phyloP scores from a whole-genome alignment of 2,329 filamentous ascomycete species.

The Stagonosporopsis rhizophila region DNA sequence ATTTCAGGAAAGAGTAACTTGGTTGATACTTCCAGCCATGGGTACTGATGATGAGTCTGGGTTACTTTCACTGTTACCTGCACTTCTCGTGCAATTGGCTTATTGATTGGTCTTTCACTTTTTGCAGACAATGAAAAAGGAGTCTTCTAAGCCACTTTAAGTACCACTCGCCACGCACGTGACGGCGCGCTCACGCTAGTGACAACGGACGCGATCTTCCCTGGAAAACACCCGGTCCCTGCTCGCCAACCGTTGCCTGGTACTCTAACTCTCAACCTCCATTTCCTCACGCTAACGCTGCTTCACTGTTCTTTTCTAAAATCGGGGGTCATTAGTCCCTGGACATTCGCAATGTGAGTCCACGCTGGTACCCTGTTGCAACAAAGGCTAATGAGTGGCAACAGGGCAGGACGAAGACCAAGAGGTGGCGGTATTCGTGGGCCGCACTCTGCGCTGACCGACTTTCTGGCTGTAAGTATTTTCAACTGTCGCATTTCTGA shows the following conservation, averaged over 20 bases:
- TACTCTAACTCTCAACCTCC: slow-evolving; percentile 2
- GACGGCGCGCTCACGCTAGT: slow-evolving; percentile 28
- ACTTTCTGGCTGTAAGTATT: slow-evolving; percentile 67
- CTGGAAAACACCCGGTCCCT: slow-evolving; percentile 15
- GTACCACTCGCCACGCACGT: slow-evolving; percentile 43
- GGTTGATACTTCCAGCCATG: not conserved
- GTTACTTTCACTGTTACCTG: not conserved
- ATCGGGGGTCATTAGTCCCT: not conserved
- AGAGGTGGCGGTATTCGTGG: slow-evolving; percentile 59
- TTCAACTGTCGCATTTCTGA: not conserved
- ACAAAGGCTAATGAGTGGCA: slow-evolving; percentile 30
- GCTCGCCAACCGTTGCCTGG: slow-evolving; percentile 7
- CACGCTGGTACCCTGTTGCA: not conserved
- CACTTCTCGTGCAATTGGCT: not conserved
- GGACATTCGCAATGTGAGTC: slow-evolving; percentile 26
- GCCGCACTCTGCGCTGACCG: slow-evolving; percentile 71
- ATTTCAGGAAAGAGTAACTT: not conserved
- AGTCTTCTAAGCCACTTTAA: slow-evolving; percentile 9
- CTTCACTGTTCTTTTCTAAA: not conserved
- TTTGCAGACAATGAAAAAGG: slow-evolving; percentile 2
- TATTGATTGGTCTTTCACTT: not conserved
- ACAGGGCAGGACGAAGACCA: slow-evolving; percentile 42
- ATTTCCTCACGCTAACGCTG: not conserved
- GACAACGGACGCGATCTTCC: slow-evolving; percentile 25
- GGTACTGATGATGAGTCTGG: not conserved